phyloP scores from a whole-genome alignment of 164 flowering plant genomes.

The Aristolochia contorta region DNA sequence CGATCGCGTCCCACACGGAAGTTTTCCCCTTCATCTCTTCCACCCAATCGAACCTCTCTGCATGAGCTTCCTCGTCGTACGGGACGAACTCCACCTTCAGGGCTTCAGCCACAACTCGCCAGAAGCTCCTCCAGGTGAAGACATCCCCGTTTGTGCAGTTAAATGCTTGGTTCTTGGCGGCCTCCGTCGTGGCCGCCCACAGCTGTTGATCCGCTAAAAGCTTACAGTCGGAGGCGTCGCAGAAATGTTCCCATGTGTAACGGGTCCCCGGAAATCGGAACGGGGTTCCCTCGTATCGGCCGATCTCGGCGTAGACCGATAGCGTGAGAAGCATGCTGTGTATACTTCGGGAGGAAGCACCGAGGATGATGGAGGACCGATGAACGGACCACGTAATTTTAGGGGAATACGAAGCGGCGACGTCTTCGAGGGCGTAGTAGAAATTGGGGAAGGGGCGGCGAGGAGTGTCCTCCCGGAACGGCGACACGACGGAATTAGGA shows the following conservation, averaged over 20 bases:
- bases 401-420: conserved; percentile 11
- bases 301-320: conserved; percentile 14
- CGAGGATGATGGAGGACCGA: conserved; percentile 23
- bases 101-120: conserved; percentile 8
- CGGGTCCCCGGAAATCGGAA: conserved; percentile 23
- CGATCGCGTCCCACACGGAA: conserved; percentile 15
- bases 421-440: conserved; percentile 27
- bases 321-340: conserved; percentile 14
- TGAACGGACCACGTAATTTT: conserved; percentile 23
- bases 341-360: conserved; percentile 20
- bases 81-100: conserved; percentile 8
- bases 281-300: conserved; percentile 13
- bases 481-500: conserved; percentile 9
- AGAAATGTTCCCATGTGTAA: conserved; percentile 30
- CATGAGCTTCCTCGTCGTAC: neutral
- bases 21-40: conserved; percentile 11
- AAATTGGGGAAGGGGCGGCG: conserved; percentile 25
- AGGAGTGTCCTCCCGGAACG: conserved; percentile 14
- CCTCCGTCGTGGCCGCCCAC: conserved; percentile 19
- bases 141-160: conserved; percentile 29
- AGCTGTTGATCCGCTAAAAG: conserved; percentile 25
- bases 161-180: conserved; percentile 30
- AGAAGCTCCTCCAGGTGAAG: conserved; percentile 20
- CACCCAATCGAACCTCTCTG: conserved; percentile 2
- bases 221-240: conserved; percentile 16